Base-by-base conservation (phyloP, 306 rosid genomes). In the Dryas alaskensis region DNA sequence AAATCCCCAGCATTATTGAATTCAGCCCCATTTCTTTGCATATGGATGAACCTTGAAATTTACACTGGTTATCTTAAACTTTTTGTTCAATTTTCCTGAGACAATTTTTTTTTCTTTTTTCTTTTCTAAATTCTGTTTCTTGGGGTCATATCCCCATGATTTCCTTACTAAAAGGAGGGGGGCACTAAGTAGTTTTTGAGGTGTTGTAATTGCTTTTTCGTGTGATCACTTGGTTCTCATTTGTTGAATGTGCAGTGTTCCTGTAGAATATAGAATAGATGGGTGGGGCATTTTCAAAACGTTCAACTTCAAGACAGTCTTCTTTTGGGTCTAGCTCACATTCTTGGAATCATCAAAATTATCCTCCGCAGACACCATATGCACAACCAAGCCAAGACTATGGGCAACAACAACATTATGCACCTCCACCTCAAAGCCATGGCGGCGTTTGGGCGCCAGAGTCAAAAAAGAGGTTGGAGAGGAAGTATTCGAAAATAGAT, bases 221-320 rank as follows among this genome's bases (percentile, higher is more conserved):
- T 60, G 44, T 39, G 25, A 46, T 37, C 13, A 14, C n/a, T 12
- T 12, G 7, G 58, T 55, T 64, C 19, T 27, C 12, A 3, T 51
- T 45, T 60, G 16, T 42, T 61, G 66, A 42, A 49, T 73, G 63
- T 79, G 76, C 77, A 80, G 85, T 74, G 46, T 67, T 73, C 27
- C 63, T 5, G 13, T 49, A 74, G 84, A 76, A 58, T 70, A 75
- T 53, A 54, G 76, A 77, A 70, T 59, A 53, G 52, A 93, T 94
- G 98, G 98, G 98, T 80, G 96, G 96, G 69, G 73, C 69, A 61
- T 14, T 57, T 81, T 94, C 98, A 7, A 89, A 82, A 79, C 81
- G 85, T n/a, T 27, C 84, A 67, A 72, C 86, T 27, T 67, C 83
- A 22, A 81, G 89, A 59, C 83, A 59, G 6, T 46, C 47, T 74